Evolutionary conservation across 257 asterid species (phyloP).

Genomic region (Cynanchum wilfordii): DNA sequence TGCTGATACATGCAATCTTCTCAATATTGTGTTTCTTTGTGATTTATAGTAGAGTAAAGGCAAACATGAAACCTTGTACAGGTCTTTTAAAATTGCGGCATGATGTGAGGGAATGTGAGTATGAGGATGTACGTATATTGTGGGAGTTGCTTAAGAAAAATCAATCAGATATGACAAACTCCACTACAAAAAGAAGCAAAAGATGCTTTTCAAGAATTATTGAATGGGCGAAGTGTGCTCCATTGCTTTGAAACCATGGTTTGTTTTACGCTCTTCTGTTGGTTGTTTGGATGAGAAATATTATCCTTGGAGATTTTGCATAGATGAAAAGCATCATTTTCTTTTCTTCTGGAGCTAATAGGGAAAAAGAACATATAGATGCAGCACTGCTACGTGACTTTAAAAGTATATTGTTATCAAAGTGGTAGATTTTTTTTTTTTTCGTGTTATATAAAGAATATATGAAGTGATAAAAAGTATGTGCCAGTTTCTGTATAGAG

Average conservation of each 20-base stretch:
- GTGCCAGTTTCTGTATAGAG: neutral
- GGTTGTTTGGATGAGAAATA: neutral
- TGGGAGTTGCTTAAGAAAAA: conserved; percentile 34
- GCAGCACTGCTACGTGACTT: neutral
- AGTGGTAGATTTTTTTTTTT: neutral
- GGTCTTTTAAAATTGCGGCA: conserved; percentile 26
- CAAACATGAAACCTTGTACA: neutral
- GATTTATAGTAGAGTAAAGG: neutral
- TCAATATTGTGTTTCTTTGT: neutral
- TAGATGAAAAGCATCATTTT: neutral
- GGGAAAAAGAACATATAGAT: neutral
- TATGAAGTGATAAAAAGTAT: neutral
- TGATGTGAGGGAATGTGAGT: conserved; percentile 32
- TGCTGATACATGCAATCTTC: neutral
- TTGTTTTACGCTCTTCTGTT: neutral
- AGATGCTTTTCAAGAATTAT: neutral
- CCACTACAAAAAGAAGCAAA: conserved; percentile 2
- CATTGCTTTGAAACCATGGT: conserved; percentile 21
- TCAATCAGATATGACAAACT: conserved; percentile 13
- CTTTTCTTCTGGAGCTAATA: neutral
- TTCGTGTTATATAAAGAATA: neutral
- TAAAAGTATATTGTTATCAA: neutral
- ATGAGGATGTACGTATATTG: conserved; percentile 32
- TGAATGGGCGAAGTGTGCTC: conserved; percentile 22
- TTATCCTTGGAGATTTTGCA: neutral